Conservation (phyloP, 176 grass and related monocot genomes). For the Carex parvula region DNA sequence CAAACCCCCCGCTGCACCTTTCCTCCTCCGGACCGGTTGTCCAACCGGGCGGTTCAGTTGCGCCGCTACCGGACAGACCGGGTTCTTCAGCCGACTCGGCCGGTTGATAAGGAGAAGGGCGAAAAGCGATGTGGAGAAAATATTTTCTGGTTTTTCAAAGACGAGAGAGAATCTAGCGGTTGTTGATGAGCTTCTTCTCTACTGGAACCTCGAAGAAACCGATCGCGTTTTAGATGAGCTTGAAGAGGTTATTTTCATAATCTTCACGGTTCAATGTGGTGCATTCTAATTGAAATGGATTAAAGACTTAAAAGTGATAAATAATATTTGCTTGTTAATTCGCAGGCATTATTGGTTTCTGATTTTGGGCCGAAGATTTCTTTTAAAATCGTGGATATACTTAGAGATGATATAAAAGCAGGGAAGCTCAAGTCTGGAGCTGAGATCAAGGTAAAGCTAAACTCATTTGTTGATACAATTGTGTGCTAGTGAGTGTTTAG, state of each 20-base stretch:
- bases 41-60: conserved; percentile 23
- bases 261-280: background rate
- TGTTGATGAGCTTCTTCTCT: conserved; percentile 95
- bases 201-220: conserved; percentile 96
- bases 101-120: conserved; percentile 99
- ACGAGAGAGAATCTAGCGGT: conserved; percentile 93
- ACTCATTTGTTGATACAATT: background rate
- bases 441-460: conserved; percentile 75
- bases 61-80: conserved; percentile 71
- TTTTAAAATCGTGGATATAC: conserved; percentile 77
- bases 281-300: too few species aligned
- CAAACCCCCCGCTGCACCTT: background rate
- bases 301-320: too few species aligned
- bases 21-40: background rate
- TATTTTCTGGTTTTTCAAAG: conserved; percentile 98
- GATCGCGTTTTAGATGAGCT: conserved; percentile 92
- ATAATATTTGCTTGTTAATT: background rate
- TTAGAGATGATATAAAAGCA: conserved; percentile 78
- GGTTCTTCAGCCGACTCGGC: conserved; percentile 91
- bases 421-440: conserved; percentile 90
- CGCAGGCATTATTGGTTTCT: conserved; percentile 84
- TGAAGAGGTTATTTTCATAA: conserved; percentile 50
- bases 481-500: background rate
- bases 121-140: conserved; percentile 95
- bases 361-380: conserved; percentile 98